phyloP scores from a whole-genome alignment of 2,329 filamentous ascomycete species.

The Zymoseptoria tritici region DNA sequence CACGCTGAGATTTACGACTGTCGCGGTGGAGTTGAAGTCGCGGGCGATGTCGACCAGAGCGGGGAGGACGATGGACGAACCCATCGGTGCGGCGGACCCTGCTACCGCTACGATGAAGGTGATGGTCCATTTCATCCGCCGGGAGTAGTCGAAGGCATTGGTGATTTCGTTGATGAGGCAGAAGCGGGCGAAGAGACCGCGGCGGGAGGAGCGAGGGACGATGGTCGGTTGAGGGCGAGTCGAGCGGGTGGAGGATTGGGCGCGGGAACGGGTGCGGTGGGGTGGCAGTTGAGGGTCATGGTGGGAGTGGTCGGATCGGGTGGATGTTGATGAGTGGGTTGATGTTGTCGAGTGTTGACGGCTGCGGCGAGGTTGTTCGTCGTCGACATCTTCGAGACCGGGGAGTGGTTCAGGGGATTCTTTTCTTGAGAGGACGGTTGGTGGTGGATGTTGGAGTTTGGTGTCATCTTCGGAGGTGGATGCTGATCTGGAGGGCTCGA shows the following conservation, averaged over 20 bases:
- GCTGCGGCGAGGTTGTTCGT: not conserved
- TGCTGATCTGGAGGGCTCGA: constrained; percentile 7
- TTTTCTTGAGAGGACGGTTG: constrained; percentile 5
- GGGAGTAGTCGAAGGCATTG: constrained; percentile 64
- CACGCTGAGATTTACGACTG: constrained; percentile 66
- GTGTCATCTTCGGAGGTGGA: constrained; percentile 5
- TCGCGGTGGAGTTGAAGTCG: constrained; percentile 55
- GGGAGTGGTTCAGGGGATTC: constrained; percentile 11
- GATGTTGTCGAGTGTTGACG: constrained; percentile 8
- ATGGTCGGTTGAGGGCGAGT: constrained; percentile 28
- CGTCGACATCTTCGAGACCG: not conserved
- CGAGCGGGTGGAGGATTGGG: constrained; percentile 22
- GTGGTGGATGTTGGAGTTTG: constrained; percentile 7
- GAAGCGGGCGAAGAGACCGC: constrained; percentile 66
- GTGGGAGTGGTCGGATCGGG: constrained; percentile 14
- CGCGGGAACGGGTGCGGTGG: constrained; percentile 19
- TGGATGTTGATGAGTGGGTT: constrained; percentile 13
- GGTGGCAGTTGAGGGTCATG: constrained; percentile 25
- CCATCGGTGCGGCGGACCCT: constrained; percentile 71
- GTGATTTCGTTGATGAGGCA: constrained; percentile 72
- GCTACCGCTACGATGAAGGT: constrained; percentile 71
- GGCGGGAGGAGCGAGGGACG: constrained; percentile 49
- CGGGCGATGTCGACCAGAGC: constrained; percentile 57
- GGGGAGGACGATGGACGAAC: constrained; percentile 75
- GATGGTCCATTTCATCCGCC: constrained; percentile 74